Base-by-base conservation (phyloP, 306 rosid genomes). In the Cercis canadensis region DNA sequence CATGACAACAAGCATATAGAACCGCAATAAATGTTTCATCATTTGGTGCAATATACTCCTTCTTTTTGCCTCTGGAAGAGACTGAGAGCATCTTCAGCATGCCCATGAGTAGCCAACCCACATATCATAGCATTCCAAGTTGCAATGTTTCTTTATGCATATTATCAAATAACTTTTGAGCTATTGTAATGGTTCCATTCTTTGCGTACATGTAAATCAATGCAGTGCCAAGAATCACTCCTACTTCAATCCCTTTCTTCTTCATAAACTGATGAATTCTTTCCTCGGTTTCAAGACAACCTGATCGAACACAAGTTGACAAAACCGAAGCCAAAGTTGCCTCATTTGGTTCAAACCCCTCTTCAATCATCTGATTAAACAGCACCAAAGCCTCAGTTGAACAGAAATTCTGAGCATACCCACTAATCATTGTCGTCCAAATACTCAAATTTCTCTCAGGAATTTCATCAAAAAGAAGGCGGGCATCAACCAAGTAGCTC, bases 51-150 rank as follows among this genome's bases (percentile, higher is more conserved):
- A 61, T 44, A 6, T 15, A 29, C 57, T 73, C 85, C 67, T 61
- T 69, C 51, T 52, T 53, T 76, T n/a, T 80, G 60, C 64, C 47
- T 55, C 73, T 57, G 69, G 61, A 80, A 84, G 17, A 84, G 68
- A 74, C 33, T 8, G 31, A 84, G 70, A 29, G 81, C 78, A 54
- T 74, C 78, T 24, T 80, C 78, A 39, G 62, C 85, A 65, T 60
- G 63, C 6, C 83, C 85, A 77, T 80, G 58, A 56, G 67, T 34
- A 56, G 85, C 83, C 67, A 80, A 70, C 43, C 88, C 85, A 55
- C 71, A 65, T 2, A 84, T 80, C 83, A 84, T 84, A 29, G 81
- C 83, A 80, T 84, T 84, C 88, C 85, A 80, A 49, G 85, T 80
- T 44, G 64, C 79, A 70, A 80, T 57, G 21, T 77, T 84, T 69